A percentile compares a stretch with the other conserved stretches of the same genome.
Evolutionary conservation across 768 basidiomycete species (phyloP).

Genomic region (Termitomyces sp.): DNA sequence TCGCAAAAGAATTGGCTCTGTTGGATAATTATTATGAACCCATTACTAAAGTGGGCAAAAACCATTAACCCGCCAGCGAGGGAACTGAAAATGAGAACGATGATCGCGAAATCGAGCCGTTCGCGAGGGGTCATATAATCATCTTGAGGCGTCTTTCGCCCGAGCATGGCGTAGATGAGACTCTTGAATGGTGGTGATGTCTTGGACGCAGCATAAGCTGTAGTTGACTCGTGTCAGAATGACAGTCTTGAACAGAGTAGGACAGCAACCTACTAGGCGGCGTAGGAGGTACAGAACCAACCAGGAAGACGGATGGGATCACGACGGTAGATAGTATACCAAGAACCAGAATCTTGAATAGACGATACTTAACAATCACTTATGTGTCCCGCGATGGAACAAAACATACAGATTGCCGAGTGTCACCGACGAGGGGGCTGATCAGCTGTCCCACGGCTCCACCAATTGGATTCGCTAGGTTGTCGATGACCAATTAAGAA

Average conservation of each 20-base stretch:
- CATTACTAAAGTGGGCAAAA: not conserved
- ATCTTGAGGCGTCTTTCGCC: constrained; percentile 32
- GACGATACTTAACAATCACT: not conserved
- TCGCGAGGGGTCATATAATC: constrained; percentile 59
- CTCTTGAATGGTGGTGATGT: constrained; percentile 46
- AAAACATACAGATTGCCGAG: constrained; percentile 51
- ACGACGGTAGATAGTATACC: constrained; percentile 65
- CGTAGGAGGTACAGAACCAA: constrained; percentile 58
- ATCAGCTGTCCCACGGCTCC: constrained; percentile 69
- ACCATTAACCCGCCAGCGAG: constrained; percentile 55
- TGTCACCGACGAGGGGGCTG: constrained; percentile 52
- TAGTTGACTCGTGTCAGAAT: constrained; percentile 8
- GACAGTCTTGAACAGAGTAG: not conserved
- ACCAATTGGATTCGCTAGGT: constrained; percentile 66
- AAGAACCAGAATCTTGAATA: constrained; percentile 55
- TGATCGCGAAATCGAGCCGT: constrained; percentile 63
- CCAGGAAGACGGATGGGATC: constrained; percentile 52
- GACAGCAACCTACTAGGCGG: constrained; percentile 60
- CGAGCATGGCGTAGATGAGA: constrained; percentile 50
- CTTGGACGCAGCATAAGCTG: constrained; percentile 67
- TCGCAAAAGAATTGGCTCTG: constrained; percentile 58
- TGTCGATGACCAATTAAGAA: not conserved
- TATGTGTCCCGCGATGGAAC: not conserved
- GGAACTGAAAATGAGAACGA: constrained; percentile 55
- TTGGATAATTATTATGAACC: not conserved